phyloP scores from a whole-genome alignment of 345 rosid species.

The Aquilaria malaccensis region DNA sequence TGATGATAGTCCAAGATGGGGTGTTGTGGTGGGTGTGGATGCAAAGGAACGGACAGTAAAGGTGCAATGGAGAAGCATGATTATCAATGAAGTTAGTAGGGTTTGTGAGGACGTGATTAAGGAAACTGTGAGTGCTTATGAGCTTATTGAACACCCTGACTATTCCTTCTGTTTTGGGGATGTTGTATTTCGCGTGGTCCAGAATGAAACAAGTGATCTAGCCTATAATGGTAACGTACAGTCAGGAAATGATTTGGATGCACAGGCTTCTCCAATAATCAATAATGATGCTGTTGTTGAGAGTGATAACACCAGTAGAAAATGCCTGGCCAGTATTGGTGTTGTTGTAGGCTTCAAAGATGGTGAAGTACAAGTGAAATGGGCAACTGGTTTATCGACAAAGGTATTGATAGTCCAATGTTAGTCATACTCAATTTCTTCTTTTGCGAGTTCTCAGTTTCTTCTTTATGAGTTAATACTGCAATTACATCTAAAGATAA shows the following conservation, averaged over 20 bases:
- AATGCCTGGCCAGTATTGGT: conserved; percentile 55
- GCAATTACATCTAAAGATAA: too few species aligned
- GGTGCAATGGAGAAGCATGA: conserved; percentile 55
- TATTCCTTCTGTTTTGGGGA: conserved; percentile 62
- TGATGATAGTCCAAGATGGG: conserved; percentile 54
- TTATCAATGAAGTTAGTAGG: conserved; percentile 23
- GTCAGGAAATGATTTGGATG: conserved; percentile 17
- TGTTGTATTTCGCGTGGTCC: conserved; percentile 47
- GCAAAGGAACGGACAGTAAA: conserved; percentile 70
- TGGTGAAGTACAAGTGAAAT: conserved; percentile 68
- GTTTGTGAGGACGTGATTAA: conserved; percentile 27
- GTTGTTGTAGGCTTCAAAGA: conserved; percentile 59
- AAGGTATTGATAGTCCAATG: conserved; percentile 33
- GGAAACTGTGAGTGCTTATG: conserved; percentile 81
- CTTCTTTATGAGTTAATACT: too few species aligned
- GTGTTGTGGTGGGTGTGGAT: conserved; percentile 54
- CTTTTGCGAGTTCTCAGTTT: too few species aligned
- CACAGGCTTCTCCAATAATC: conserved; percentile 15
- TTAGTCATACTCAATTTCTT: too few species aligned
- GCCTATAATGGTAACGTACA: conserved; percentile 14
- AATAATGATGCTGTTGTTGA: conserved; percentile 15
- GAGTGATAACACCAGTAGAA: conserved; percentile 20
- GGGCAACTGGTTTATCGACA: conserved; percentile 62
- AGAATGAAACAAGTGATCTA: conserved; percentile 13
- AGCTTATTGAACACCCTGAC: conserved; percentile 82